Percentiles rank a stretch among this genome's conserved stretches.
These are phyloP conservation scores for Phytopythium chamaehyphon DNA, from an alignment of 352 stramenopile genomes.

Conservation along the genomic window DNA sequence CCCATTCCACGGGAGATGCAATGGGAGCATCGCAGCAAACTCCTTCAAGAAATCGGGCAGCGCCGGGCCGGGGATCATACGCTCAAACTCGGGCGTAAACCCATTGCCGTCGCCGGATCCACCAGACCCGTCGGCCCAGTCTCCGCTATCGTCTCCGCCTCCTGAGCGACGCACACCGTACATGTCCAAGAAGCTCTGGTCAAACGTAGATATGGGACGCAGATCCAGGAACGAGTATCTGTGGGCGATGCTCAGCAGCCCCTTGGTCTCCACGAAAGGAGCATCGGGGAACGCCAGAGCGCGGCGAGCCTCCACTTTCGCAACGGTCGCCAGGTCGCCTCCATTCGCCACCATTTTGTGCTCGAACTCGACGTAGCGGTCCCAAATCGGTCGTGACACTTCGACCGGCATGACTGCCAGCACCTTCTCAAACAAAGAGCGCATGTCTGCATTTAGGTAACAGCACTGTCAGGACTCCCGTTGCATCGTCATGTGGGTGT, in stretches of 20 bases:
- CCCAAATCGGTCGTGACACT: slow-evolving; percentile 79
- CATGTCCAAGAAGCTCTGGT: slow-evolving; percentile 80
- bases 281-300: slow-evolving; percentile 75
- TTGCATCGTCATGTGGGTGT: neutral
- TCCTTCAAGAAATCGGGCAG: slow-evolving; percentile 84
- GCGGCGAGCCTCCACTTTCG: slow-evolving; percentile 77
- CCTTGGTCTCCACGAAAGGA: slow-evolving; percentile 78
- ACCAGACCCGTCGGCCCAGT: slow-evolving; percentile 16
- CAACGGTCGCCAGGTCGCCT: slow-evolving; percentile 76
- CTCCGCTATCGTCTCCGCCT: slow-evolving; percentile 13
- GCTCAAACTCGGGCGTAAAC: slow-evolving; percentile 40
- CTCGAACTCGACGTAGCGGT: slow-evolving; percentile 85
- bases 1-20: slow-evolving; percentile 83
- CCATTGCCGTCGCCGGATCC: slow-evolving; percentile 13
- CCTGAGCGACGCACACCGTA: slow-evolving; percentile 42
- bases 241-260: slow-evolving; percentile 68
- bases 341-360: slow-evolving; percentile 84
- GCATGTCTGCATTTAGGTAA: slow-evolving; percentile 62
- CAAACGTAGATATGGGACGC: slow-evolving; percentile 42
- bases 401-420: slow-evolving; percentile 81
- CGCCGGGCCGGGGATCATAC: slow-evolving; percentile 69
- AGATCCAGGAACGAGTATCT: slow-evolving; percentile 82
- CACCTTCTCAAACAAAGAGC: slow-evolving; percentile 86
- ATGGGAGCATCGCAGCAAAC: slow-evolving; percentile 75
- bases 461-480: neutral